Evolutionary conservation across 352 stramenopile species (phyloP).

Genomic region (Aphanomyces cochlioides): DNA sequence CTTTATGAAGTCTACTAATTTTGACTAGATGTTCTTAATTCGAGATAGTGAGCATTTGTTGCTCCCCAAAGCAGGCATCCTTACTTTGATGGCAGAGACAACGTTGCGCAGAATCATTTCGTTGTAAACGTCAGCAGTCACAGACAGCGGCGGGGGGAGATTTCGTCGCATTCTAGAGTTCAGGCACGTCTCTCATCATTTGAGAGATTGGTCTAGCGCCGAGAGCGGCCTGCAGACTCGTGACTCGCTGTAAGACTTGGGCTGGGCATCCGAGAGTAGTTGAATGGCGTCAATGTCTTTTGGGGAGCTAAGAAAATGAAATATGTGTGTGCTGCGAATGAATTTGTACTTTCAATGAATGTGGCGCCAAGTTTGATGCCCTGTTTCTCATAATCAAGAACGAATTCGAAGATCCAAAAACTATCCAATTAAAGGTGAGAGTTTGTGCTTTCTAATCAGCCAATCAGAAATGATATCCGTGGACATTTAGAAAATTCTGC

Average conservation of each 20-base stretch:
- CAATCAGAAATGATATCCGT: not conserved
- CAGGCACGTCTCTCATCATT: not conserved
- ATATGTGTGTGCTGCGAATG: not conserved
- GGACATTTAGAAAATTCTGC: not conserved
- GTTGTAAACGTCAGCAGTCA: not conserved
- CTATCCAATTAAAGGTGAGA: not conserved
- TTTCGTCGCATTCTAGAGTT: not conserved
- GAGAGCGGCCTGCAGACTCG: not conserved
- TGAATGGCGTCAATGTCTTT: not conserved
- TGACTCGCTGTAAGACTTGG: not conserved
- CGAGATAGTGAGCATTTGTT: no score
- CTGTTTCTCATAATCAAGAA: not conserved
- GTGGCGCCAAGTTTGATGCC: not conserved
- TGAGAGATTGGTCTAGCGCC: not conserved
- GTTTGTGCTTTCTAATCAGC: not conserved
- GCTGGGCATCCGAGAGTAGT: not conserved
- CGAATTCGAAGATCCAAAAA: not conserved
- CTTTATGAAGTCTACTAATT: no score
- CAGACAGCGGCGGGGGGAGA: not conserved
- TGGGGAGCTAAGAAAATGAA: not conserved
- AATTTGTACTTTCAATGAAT: not conserved
- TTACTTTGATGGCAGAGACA: not conserved
- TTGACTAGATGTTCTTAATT: no score
- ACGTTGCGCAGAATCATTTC: slow-evolving; percentile 1
- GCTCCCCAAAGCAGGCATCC: not conserved